Conservation (phyloP, 371 early-diverging fungal genomes). For the Globomyces sp. region DNA sequence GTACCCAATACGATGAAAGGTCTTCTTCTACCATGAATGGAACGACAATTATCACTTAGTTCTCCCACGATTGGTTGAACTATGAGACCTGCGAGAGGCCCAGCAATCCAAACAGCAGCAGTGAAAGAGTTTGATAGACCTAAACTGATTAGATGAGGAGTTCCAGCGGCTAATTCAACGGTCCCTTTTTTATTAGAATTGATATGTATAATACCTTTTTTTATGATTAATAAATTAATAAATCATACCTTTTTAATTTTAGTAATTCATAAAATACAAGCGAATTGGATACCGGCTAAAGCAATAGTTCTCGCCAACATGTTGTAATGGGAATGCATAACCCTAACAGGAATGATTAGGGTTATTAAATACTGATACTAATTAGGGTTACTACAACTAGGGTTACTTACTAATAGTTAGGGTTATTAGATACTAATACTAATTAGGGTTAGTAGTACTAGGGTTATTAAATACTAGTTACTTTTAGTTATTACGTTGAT, state of each 20-base stretch:
- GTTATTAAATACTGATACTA: too few relatives aligned
- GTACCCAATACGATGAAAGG: slow-evolving; percentile 63
- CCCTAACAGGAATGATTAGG: too few relatives aligned
- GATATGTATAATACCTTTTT: not conserved
- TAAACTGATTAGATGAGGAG: slow-evolving; percentile 85
- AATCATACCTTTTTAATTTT: not conserved
- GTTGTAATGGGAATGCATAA: too few relatives aligned
- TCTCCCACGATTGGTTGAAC: slow-evolving; percentile 48
- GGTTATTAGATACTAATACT: too few relatives aligned
- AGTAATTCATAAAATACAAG: slow-evolving; percentile 24
- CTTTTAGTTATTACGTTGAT: too few relatives aligned
- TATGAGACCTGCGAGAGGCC: slow-evolving; percentile 80
- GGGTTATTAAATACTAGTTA: too few relatives aligned
- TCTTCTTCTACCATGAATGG: slow-evolving; percentile 35
- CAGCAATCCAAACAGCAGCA: slow-evolving; percentile 95
- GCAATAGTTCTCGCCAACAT: slow-evolving; percentile 19
- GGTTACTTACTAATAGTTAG: too few relatives aligned
- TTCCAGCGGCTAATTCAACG: slow-evolving; percentile 63
- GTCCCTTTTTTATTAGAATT: slow-evolving; percentile 33
- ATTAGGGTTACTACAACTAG: too few relatives aligned
- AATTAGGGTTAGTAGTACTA: too few relatives aligned
- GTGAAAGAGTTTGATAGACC: slow-evolving; percentile 79
- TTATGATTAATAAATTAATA: not conserved
- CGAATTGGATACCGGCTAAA: slow-evolving; percentile 35
- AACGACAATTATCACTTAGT: slow-evolving; percentile 35